Evolutionary conservation across 1,284 basidiomycete species (phyloP), one percentile per base, ranked within the genome.

Genomic region (Moesziomyces globuligerus): DNA sequence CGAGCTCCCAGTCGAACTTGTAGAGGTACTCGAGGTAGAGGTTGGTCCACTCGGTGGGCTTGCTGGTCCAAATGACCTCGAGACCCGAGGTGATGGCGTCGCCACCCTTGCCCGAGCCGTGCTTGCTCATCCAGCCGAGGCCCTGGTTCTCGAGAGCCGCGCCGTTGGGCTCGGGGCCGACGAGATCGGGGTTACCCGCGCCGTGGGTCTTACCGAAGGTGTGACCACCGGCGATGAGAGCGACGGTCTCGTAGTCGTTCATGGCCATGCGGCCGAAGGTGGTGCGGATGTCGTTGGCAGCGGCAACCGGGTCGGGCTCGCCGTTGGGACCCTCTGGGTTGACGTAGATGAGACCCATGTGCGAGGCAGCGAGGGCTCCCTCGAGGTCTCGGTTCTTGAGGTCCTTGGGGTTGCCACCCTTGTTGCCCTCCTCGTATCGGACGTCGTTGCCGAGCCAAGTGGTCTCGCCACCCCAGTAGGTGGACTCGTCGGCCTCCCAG

Each of bases 321-420:
- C 56, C 48, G 48, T 66, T 60, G 51, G 64, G 64, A n/a, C 64
- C 64, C 56, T 66, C 64, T 13, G 64, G 64, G 56, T 66, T 66
- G 56, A 66, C 64, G 40, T 66, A 66, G 52, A 66, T 66, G 40
- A 66, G 52, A 56, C 64, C 64, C 64, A 66, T 66, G 64, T 66
- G 51, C 13, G 64, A 59, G 26, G 64, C 64, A 24, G 56, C 56
- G 13, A 66, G 38, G 15, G 43, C 17, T 9, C 40, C 43, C 24
- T 66, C 64, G 36, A 66, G 64, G 37, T 66, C 52, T 45, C 64
- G 64, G 48, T 59, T 66, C 56, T 54, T 59, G 56, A 66, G 51
- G 36, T 66, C 64, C 29, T 55, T 59, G 29, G 49, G 37, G 41
- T 59, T 55, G 48, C 57, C 62, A 17, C 50, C 55, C 46, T 53